Evolutionary conservation across 2,329 filamentous ascomycete genomes (phyloP), one percentile per base, ranked within the genome.

Genomic region (Coniochaeta sp.): DNA sequence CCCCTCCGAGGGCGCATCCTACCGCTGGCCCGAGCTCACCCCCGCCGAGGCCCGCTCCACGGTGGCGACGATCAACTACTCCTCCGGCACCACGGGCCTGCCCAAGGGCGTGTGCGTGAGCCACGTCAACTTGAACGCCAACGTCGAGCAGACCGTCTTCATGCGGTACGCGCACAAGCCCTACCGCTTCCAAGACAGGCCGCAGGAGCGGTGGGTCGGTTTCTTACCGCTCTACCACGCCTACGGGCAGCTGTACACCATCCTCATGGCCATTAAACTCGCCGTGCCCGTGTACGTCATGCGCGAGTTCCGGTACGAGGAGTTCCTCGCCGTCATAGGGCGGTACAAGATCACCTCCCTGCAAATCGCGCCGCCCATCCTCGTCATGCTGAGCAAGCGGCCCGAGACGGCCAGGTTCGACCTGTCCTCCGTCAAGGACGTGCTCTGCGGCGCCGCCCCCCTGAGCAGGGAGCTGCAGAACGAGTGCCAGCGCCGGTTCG

Each of bases 221-320:
- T 85, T 87, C 62, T 67, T 89, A 12, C 86, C 86, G 0, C 78
- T 86, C 61, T 86, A 83, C 59, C 81, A 85, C 59, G 79, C 45
- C 26, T 47, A 47, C 26, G 45, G 45, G 2, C 45, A 47, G 45
- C 45, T 78, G 3, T 72, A 74, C 51, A 76, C 76, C 52, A 76
- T 75, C 53, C 63, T 80, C 26, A 69, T 74, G 56, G 71, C 72
- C 0, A 63, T 75, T 0, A 73, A 76, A 1, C 69, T 80, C 10
- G 82, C 81, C 58, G 45, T 47, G 26, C 45, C 45, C 18, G 28
- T 47, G 13, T 47, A 31, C 45, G 65, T 82, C 54, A 82, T 85
- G 79, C 53, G 74, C 66, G 61, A 81, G 70, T 76, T 75, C 61
- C 69, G 76, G 20, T 82, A 78, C 52, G 61, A 76, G 27, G 71